phyloP scores from a whole-genome alignment of 2,329 filamentous ascomycete genomes.

The Sporothrix luriei region DNA sequence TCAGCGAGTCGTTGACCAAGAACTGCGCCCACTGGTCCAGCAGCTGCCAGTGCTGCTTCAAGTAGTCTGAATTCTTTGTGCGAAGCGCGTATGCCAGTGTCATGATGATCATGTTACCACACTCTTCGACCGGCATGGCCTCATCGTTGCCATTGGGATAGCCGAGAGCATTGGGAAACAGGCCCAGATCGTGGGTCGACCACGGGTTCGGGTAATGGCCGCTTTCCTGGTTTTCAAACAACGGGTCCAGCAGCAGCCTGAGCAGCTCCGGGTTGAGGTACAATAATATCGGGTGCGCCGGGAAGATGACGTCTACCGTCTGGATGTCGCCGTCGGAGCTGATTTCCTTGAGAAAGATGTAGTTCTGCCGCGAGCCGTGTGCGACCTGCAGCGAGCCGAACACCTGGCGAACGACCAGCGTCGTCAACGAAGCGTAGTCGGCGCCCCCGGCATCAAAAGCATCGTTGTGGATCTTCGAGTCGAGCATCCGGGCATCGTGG shows the following conservation, averaged over 20 bases:
- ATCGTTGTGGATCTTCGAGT: slow-evolving; percentile 67
- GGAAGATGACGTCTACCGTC: slow-evolving; percentile 85
- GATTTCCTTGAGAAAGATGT: slow-evolving; percentile 87
- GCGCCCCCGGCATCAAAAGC: slow-evolving; percentile 68
- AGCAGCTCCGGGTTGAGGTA: slow-evolving; percentile 80
- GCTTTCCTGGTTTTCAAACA: slow-evolving; percentile 76
- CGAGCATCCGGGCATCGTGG: slow-evolving; percentile 63
- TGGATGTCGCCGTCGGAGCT: slow-evolving; percentile 84
- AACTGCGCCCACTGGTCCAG: slow-evolving; percentile 74
- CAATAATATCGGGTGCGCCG: slow-evolving; percentile 78
- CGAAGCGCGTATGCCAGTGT: slow-evolving; percentile 58
- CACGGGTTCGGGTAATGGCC: slow-evolving; percentile 80
- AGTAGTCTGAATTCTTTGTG: slow-evolving; percentile 45
- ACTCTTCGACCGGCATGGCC: slow-evolving; percentile 74
- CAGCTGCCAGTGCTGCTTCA: slow-evolving; percentile 68
- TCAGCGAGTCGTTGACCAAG: slow-evolving; percentile 68
- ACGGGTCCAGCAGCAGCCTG: slow-evolving; percentile 73
- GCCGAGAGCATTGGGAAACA: slow-evolving; percentile 72
- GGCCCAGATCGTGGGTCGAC: slow-evolving; percentile 73
- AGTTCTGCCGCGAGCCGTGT: slow-evolving; percentile 67
- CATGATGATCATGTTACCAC: slow-evolving; percentile 76
- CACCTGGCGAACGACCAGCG: slow-evolving; percentile 77
- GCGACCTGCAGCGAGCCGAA: slow-evolving; percentile 76
- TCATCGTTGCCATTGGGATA: slow-evolving; percentile 69
- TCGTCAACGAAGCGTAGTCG: slow-evolving; percentile 75